Evolutionary conservation across 352 stramenopile species (phyloP), one percentile per base, ranked within the genome.

Genomic region (Globisporangium radiosum): DNA sequence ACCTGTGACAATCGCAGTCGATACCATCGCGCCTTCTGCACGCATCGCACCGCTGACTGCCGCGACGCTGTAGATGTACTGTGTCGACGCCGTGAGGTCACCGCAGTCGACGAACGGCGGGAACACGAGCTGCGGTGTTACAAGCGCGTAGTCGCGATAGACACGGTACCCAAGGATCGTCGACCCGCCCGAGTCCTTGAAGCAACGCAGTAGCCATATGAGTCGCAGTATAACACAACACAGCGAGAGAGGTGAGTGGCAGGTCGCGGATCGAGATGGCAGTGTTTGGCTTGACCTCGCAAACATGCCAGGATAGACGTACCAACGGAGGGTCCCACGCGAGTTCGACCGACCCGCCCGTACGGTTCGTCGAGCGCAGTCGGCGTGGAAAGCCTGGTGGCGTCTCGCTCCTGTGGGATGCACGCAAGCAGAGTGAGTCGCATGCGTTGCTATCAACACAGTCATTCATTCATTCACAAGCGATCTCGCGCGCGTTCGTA

Each of bases 131-230:
- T 63, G 43, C 3, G 59, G 36, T 0, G 67, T 78, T 37, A 85
- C 43, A 9, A 78, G 47, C 53, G 65, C 51, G 15, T 83, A 85
- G 59, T 90, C 66, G 10, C 80, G 73, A 64, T 88, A 90, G 0
- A 90, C 69, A 1, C 57, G 54, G 63, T 90, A 90, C 4, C 80
- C 80, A 45, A 70, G 4, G 57, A 88, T 69, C 2, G 43, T 50
- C 2, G 66, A 62, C 5, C 73, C 73, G 47, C 73, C 71, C 14
- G 63, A 65, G 47, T 82, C 69, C 73, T 81, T 33, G 25, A 33
- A 33, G 25, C 25, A 33, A 33, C 25, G 25, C 1, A 33, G 25
- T 25, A 33, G 25, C 25, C 25, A 33, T 33, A 33, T 33, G 25
- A 52, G 6, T 42, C 7, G 2, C 5, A 19, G 7, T 11, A n/a